Conservation (phyloP, 768 basidiomycete species). For the Hygrophorus russula region DNA sequence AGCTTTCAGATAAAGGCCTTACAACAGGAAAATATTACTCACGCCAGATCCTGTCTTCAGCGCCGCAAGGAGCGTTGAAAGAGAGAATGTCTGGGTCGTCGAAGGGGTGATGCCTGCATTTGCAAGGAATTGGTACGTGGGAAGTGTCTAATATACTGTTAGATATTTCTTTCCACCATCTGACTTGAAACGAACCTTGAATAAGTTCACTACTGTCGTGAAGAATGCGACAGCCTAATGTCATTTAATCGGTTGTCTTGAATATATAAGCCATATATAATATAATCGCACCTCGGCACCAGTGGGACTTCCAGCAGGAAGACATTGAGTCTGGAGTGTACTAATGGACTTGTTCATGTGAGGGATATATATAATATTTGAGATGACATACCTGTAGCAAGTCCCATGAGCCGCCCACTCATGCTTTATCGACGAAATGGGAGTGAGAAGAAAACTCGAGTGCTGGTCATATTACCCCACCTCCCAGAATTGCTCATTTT, state of each 20-base stretch:
- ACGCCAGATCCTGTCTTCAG: conserved; percentile 46
- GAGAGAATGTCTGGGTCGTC: conserved; percentile 42
- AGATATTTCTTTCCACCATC: neutral
- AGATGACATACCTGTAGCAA: conserved; percentile 28
- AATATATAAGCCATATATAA: neutral
- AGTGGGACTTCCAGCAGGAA: conserved; percentile 44
- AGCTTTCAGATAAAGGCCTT: neutral
- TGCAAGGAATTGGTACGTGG: conserved; percentile 64
- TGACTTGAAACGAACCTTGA: conserved; percentile 21
- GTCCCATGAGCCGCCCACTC: conserved; percentile 67
- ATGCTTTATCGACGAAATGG: conserved; percentile 29
- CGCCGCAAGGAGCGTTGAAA: conserved; percentile 41
- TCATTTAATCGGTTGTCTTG: neutral
- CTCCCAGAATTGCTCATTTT: conserved; percentile 60
- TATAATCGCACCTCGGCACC: conserved; percentile 42
- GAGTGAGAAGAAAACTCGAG: neutral
- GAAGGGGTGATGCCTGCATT: conserved; percentile 67
- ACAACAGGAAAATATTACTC: conserved; percentile 1
- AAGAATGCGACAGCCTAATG: conserved; percentile 58
- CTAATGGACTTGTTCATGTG: conserved; percentile 20
- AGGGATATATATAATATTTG: neutral
- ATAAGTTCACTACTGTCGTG: conserved; percentile 35
- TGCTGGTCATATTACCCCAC: conserved; percentile 20
- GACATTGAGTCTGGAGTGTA: conserved; percentile 46
- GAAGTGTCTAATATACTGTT: conserved; percentile 34